Percentiles rank a stretch among this genome's conserved stretches.
Evolutionary conservation across 176 grass and related monocot species (phyloP).

Genomic region (Avena sativa): DNA sequence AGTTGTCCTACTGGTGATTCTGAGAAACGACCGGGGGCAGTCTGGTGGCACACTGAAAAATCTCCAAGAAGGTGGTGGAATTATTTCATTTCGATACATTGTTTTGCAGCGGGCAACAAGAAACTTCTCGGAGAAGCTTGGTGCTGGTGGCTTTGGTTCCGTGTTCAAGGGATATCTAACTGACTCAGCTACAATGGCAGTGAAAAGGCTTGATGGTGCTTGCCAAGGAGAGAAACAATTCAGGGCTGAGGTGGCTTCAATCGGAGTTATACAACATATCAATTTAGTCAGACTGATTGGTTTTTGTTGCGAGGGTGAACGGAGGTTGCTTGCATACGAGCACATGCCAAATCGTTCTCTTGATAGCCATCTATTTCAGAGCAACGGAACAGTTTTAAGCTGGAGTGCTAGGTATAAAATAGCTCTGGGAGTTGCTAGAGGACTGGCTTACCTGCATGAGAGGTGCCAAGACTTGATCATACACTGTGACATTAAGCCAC

Average conservation of each 20-base stretch:
- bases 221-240: slow-evolving; percentile 63
- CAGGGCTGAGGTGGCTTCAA: slow-evolving; percentile 30
- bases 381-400: background rate
- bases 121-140: slow-evolving; percentile 56
- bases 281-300: slow-evolving; percentile 63
- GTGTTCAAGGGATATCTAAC: slow-evolving; percentile 60
- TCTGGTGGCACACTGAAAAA: background rate
- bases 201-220: slow-evolving; percentile 57
- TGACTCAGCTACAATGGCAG: slow-evolving; percentile 44
- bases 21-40: background rate
- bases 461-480: slow-evolving; percentile 50
- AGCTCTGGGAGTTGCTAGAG: slow-evolving; percentile 51
- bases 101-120: slow-evolving; percentile 51
- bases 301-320: slow-evolving; percentile 52
- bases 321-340: slow-evolving; percentile 60
- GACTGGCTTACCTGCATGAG: slow-evolving; percentile 66
- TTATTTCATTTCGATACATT: slow-evolving; percentile 42
- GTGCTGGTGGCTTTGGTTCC: slow-evolving; percentile 51
- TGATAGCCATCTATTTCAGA: slow-evolving; percentile 47
- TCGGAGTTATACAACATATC: slow-evolving; percentile 58
- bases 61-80: slow-evolving; percentile 30
- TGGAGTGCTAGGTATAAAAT: slow-evolving; percentile 60
- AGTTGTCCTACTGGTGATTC: background rate
- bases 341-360: slow-evolving; percentile 58
- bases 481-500: slow-evolving; percentile 37